Conservation (phyloP, 2,329 filamentous ascomycete genomes). For the Claviceps digitariae region DNA sequence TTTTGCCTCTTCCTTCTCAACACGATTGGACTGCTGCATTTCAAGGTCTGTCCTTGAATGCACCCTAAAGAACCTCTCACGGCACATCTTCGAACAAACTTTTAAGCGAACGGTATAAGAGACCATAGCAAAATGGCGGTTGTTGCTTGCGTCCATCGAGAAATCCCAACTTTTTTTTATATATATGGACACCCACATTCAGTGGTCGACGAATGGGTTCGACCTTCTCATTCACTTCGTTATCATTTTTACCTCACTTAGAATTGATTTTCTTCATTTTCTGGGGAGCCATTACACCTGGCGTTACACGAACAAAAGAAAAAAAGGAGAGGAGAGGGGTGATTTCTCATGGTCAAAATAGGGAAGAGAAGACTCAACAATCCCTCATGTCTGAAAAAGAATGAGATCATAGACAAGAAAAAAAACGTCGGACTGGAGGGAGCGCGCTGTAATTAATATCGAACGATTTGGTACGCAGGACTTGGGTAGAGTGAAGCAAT, state of each 20-base stretch:
- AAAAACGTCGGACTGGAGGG: conserved; percentile 10
- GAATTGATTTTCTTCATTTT: conserved; percentile 6
- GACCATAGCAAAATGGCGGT: not conserved
- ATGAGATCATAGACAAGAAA: conserved; percentile 25
- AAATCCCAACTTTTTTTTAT: not conserved
- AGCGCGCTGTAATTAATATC: conserved; percentile 24
- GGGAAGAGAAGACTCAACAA: conserved; percentile 8
- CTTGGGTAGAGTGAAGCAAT: conserved; percentile 21
- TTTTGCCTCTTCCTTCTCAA: conserved; percentile 29
- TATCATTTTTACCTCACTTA: not conserved
- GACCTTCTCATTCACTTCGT: not conserved
- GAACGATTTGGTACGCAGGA: conserved; percentile 17
- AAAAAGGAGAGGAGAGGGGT: conserved; percentile 9
- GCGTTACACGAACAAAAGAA: conserved; percentile 1
- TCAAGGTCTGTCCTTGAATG: conserved; percentile 60
- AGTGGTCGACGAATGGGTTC: not conserved
- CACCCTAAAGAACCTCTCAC: conserved; percentile 27
- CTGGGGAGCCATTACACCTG: not conserved
- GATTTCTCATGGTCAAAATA: conserved; percentile 6
- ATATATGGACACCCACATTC: not conserved
- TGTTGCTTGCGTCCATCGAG: not conserved
- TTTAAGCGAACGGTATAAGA: not conserved
- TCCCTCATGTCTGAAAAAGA: conserved; percentile 16
- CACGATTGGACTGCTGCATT: conserved; percentile 52
- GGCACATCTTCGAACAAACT: not conserved